Evolutionary conservation across 2,329 filamentous ascomycete species (phyloP), one percentile per base, ranked within the genome.

Genomic region (Cladosporium sp.): DNA sequence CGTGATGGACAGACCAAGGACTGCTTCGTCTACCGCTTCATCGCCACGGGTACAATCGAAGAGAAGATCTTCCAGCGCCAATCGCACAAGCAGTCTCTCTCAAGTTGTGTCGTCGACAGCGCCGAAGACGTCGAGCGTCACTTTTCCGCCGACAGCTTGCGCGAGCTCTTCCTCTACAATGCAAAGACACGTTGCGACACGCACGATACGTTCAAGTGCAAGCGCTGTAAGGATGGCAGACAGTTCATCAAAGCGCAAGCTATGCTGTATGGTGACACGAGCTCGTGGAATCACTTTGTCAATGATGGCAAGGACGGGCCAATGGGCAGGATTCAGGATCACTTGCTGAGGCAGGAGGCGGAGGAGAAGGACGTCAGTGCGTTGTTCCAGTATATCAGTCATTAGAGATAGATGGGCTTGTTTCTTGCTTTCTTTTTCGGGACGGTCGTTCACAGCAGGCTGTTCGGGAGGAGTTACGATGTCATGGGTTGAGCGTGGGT

Each of bases 41-140:
- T 99, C 73, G 91, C 93, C 0, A 98, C 96, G 0, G 95, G 95
- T 4, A 97, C 93, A 0, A 99, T 99, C 67, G 95, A 99, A 76
- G 95, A 99, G 79, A 99, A 99, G 81, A 97, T 99, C 71, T 99
- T 99, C 81, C 95, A 99, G 78, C 90, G 96, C 11, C 95, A 99
- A 76, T 96, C 92, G 0, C 96, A 99, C 83, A 99, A 99, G 79
- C 95, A 99, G 79, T 96, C 92, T 8, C 83, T 99, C 1, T 98
- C 94, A 0, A 96, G 92, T 0, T 97, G 93, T 72, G 95, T 99
- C 5, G 95, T 99, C 8, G 95, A 99, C 78, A 93, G 91, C 2
- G 94, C 92, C 1, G 94, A 99, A 79, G 95, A 99, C 70, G 95
- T 99, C 1, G 95, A 99, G 79, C 88, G 95, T 4, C 95, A 99